Evolutionary conservation across 2,329 filamentous ascomycete genomes (phyloP).

Genomic region (Diaporthe australafricana): DNA sequence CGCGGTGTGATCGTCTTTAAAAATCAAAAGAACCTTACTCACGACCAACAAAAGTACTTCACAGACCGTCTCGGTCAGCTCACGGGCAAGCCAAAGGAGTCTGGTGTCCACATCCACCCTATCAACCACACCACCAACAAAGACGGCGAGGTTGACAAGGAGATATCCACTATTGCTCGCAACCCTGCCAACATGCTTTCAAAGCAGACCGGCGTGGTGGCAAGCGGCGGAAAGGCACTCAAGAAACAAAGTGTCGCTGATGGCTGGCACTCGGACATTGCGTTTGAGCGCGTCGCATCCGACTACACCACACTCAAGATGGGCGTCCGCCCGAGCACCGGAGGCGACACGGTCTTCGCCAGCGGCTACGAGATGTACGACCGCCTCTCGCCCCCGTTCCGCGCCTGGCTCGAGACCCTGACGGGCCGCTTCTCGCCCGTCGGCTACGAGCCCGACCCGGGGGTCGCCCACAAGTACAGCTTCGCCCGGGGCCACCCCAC

Average conservation of each 20-base stretch:
- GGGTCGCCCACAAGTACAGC: too few relatives aligned
- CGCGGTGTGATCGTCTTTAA: constrained; percentile 64
- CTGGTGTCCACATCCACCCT: constrained; percentile 60
- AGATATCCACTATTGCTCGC: constrained; percentile 50
- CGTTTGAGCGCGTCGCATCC: constrained; percentile 68
- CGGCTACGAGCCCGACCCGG: constrained; percentile 48
- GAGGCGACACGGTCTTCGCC: constrained; percentile 72
- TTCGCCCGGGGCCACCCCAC: constrained; percentile 44
- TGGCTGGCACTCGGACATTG: constrained; percentile 68
- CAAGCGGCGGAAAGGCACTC: too few relatives aligned
- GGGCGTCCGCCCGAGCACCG: constrained; percentile 65
- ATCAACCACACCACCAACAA: constrained; percentile 54
- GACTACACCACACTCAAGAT: constrained; percentile 72
- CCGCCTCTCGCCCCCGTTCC: constrained; percentile 61
- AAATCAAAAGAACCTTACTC: constrained; percentile 55
- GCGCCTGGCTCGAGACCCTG: constrained; percentile 62
- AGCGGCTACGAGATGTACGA: constrained; percentile 72
- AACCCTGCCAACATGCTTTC: constrained; percentile 41
- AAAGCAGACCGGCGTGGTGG: too few relatives aligned
- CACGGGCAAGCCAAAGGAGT: constrained; percentile 59
- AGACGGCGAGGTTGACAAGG: constrained; percentile 51
- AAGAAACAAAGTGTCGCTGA: too few relatives aligned
- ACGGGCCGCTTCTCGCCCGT: constrained; percentile 58
- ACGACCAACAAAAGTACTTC: constrained; percentile 60
- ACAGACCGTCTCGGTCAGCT: constrained; percentile 60